Conservation (phyloP, 2,329 filamentous ascomycete genomes). For the Drechslera avenae region DNA sequence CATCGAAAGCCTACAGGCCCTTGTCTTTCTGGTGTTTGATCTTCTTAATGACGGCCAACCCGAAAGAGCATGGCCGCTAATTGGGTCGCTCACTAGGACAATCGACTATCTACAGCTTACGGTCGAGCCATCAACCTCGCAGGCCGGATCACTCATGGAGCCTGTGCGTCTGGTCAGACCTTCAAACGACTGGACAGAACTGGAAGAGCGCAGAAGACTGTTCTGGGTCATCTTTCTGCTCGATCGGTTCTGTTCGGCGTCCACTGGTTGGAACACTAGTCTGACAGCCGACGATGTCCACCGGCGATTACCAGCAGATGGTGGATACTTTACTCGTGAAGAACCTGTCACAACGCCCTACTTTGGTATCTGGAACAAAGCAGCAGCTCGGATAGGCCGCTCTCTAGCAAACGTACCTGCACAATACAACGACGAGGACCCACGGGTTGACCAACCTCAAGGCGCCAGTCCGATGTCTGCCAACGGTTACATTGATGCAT, state of each 20-base stretch:
- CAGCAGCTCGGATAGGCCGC: constrained; percentile 39
- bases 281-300: constrained; percentile 44
- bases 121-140: constrained; percentile 33
- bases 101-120: constrained; percentile 43
- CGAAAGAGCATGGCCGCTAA: constrained; percentile 39
- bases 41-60: constrained; percentile 40
- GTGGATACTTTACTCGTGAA: constrained; percentile 42
- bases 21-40: constrained; percentile 43
- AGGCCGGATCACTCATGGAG: constrained; percentile 37
- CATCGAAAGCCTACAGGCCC: constrained; percentile 37
- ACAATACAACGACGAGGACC: constrained; percentile 43
- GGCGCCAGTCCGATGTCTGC: constrained; percentile 39
- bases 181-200: constrained; percentile 37
- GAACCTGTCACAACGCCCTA: constrained; percentile 42
- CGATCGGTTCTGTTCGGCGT: constrained; percentile 42
- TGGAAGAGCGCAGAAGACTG: constrained; percentile 39
- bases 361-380: constrained; percentile 45
- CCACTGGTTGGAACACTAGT: constrained; percentile 43
- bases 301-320: constrained; percentile 40
- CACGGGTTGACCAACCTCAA: constrained; percentile 27
- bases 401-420: constrained; percentile 41
- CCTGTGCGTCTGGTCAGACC: constrained; percentile 33
- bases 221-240: constrained; percentile 44
- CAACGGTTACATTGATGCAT: constrained; percentile 42
- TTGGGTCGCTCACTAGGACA: constrained; percentile 42